Evolutionary conservation across 768 basidiomycete genomes (phyloP).

Genomic region (Polyporus arcularius): DNA sequence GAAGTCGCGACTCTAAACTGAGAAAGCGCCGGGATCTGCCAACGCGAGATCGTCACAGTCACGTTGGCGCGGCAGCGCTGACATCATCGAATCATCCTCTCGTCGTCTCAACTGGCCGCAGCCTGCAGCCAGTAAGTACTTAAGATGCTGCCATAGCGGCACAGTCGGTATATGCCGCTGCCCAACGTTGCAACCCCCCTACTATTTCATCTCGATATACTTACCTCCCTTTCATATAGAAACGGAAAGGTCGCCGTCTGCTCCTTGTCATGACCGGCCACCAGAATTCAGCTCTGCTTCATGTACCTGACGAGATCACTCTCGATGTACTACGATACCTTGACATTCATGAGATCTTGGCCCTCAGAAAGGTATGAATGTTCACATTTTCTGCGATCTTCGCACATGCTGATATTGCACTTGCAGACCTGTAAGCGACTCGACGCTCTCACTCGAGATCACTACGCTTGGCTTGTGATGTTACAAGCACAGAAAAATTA

Average conservation of each 20-base stretch:
- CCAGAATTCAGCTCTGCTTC: constrained; percentile 3
- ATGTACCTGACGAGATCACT: constrained; percentile 26
- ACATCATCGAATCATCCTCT: neutral
- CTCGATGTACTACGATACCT: constrained; percentile 17
- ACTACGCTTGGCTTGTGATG: constrained; percentile 23
- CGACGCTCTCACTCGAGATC: constrained; percentile 19
- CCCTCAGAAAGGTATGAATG: constrained; percentile 22
- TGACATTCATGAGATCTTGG: constrained; percentile 18
- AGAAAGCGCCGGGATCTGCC: neutral
- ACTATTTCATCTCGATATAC: no score
- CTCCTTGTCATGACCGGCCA: no score
- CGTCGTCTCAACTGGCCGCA: neutral
- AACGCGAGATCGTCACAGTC: constrained; percentile 13
- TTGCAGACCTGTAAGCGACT: constrained; percentile 8
- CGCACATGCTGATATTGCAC: neutral
- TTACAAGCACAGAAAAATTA: constrained; percentile 6
- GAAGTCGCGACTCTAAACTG: neutral
- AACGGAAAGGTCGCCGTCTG: no score
- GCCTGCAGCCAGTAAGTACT: no score
- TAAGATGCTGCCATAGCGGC: no score
- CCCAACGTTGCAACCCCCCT: no score
- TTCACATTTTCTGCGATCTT: neutral
- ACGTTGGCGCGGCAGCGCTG: constrained; percentile 2
- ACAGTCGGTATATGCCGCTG: no score
- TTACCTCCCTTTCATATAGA: no score